Evolutionary conservation across 495 filamentous ascomycete genomes (phyloP).

Genomic region (Viridothelium virens): DNA sequence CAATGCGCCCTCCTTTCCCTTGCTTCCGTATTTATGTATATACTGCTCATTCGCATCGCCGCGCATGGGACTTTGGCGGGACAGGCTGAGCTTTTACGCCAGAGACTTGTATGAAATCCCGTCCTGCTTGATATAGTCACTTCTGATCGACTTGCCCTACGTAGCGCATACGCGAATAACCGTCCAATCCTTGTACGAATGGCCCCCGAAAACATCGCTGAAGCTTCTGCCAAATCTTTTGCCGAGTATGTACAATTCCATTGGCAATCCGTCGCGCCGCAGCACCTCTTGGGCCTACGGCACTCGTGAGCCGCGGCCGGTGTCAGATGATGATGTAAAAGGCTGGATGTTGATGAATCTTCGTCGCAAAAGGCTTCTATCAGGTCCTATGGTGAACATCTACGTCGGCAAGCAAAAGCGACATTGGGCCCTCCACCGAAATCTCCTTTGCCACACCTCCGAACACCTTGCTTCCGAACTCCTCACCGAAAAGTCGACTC

Average conservation of each 20-base stretch:
- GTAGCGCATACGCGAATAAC: conserved; percentile 33
- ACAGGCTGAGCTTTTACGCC: conserved; percentile 30
- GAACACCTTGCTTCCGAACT: conserved; percentile 38
- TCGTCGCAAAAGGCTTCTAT: conserved; percentile 39
- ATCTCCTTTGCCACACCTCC: conserved; percentile 43
- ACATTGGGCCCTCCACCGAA: conserved; percentile 42
- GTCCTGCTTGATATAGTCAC: neutral
- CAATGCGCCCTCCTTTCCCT: conserved; percentile 13
- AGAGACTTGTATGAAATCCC: conserved; percentile 30
- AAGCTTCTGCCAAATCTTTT: conserved; percentile 38
- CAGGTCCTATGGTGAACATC: conserved; percentile 41
- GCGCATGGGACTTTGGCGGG: conserved; percentile 29
- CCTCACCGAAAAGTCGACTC: conserved; percentile 22
- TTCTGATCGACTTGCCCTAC: neutral
- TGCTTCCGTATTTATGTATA: conserved; percentile 5
- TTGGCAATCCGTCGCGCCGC: conserved; percentile 14
- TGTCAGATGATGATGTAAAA: conserved; percentile 6
- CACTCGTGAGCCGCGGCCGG: neutral
- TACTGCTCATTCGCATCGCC: conserved; percentile 11
- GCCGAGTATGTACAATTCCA: conserved; percentile 38
- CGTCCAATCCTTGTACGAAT: conserved; percentile 32
- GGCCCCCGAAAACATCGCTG: conserved; percentile 34
- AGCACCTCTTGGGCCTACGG: neutral
- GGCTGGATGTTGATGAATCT: conserved; percentile 16
- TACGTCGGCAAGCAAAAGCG: conserved; percentile 38